Evolutionary conservation across 495 filamentous ascomycete genomes (phyloP).

Genomic region (Xylaria grammica): DNA sequence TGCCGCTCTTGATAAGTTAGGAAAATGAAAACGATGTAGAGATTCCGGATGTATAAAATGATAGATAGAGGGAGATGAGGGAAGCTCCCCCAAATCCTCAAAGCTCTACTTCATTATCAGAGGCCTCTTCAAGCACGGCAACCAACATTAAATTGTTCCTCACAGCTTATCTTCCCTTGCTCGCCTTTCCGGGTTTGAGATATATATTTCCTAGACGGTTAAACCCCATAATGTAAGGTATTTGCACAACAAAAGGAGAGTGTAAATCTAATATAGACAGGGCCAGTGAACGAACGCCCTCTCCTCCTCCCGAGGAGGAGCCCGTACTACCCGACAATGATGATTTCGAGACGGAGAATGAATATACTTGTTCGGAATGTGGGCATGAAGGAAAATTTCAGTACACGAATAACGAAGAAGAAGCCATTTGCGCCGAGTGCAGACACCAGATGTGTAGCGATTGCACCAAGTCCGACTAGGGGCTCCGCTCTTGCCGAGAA

Average conservation of each 20-base stretch:
- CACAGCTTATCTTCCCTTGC: background rate
- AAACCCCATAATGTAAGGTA: conserved; percentile 10
- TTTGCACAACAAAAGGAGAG: background rate
- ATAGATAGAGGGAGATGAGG: too few relatives aligned
- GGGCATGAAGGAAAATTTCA: background rate
- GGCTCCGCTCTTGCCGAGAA: too few relatives aligned
- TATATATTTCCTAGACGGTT: background rate
- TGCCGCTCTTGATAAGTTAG: background rate
- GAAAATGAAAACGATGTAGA: background rate
- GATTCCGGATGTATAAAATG: background rate
- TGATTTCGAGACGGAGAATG: background rate
- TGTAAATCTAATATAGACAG: background rate
- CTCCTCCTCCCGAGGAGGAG: background rate
- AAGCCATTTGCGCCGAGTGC: conserved; percentile 4
- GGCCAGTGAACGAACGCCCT: background rate
- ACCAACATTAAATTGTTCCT: too few relatives aligned
- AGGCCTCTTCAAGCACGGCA: too few relatives aligned
- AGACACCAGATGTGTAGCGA: conserved; percentile 5
- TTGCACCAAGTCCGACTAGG: conserved; percentile 9
- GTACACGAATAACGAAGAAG: conserved; percentile 4
- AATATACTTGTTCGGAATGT: conserved; percentile 12
- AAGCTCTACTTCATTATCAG: too few relatives aligned
- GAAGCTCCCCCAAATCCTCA: too few relatives aligned
- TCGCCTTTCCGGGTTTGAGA: background rate
- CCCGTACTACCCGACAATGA: background rate